phyloP scores from a whole-genome alignment of 306 rosid genomes.

The Ziziphus jujuba region DNA sequence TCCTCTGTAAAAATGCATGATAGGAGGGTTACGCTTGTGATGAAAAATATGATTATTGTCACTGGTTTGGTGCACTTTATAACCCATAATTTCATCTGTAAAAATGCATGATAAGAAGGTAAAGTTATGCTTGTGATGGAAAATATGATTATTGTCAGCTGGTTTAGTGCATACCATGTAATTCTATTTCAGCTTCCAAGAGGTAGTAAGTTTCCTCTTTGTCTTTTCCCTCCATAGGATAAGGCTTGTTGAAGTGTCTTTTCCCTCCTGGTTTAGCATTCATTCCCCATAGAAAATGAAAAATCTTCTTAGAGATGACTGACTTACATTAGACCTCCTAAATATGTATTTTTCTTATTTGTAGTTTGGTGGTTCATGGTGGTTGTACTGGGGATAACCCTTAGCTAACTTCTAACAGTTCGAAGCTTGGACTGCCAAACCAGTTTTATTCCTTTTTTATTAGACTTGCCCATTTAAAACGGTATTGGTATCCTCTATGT shows the following conservation, averaged over 20 bases:
- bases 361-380: not conserved
- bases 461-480: not conserved
- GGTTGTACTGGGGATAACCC: not conserved
- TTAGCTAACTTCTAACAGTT: too few species aligned
- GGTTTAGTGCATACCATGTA: too few species aligned
- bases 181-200: too few species aligned
- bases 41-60: not conserved
- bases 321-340: not conserved
- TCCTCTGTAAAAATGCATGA: too few species aligned
- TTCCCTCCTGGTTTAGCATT: too few species aligned
- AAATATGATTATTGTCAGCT: too few species aligned
- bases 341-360: not conserved
- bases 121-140: not conserved
- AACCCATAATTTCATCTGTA: not conserved
- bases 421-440: too few species aligned
- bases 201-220: too few species aligned
- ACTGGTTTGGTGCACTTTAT: too few species aligned
- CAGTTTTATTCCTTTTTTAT: not conserved
- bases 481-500: too few species aligned
- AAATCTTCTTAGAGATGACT: not conserved
- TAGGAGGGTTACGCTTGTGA: not conserved
- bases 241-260: too few species aligned
- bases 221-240: too few species aligned
- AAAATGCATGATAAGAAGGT: constrained; percentile 5
- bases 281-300: not conserved